Percentiles rank a stretch among this genome's conserved stretches.
Conservation (phyloP, 306 rosid species). For the Trifolium pratense region DNA sequence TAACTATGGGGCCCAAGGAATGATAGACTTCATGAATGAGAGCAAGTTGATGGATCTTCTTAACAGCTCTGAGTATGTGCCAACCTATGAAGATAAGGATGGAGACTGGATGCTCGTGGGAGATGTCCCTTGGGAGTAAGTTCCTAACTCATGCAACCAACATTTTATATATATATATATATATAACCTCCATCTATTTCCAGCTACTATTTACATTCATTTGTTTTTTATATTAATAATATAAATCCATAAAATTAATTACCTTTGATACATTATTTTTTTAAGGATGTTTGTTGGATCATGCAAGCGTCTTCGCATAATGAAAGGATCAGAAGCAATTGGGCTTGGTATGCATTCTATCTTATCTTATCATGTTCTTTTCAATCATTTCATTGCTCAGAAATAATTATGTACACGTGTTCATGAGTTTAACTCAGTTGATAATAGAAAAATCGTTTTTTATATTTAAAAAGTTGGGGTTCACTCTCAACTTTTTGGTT, state of each 20-base stretch:
- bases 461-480: too few species aligned
- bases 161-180: too few species aligned
- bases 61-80: slow-evolving; percentile 97
- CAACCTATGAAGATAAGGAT: slow-evolving; percentile 98
- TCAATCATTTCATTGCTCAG: not conserved
- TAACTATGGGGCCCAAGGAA: slow-evolving; percentile 93
- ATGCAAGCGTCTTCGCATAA: slow-evolving; percentile 97
- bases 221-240: not conserved
- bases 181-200: slow-evolving; percentile 19
- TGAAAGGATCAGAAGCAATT: slow-evolving; percentile 99
- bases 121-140: slow-evolving; percentile 99
- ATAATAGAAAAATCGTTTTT: too few species aligned
- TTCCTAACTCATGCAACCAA: slow-evolving; percentile 26
- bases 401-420: too few species aligned
- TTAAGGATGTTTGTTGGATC: slow-evolving; percentile 94
- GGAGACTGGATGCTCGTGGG: slow-evolving; percentile 99
- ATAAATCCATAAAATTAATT: not conserved
- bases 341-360: slow-evolving; percentile 76
- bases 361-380: not conserved
- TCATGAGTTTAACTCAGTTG: too few species aligned
- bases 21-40: slow-evolving; percentile 99
- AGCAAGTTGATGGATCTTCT: slow-evolving; percentile 99
- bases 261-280: slow-evolving; percentile 10
- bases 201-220: slow-evolving; percentile 2
- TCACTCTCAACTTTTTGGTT: too few species aligned